These are phyloP conservation scores for Tagetes patula DNA, from an alignment of 129 eudicot genomes.

Conservation along the genomic window DNA sequence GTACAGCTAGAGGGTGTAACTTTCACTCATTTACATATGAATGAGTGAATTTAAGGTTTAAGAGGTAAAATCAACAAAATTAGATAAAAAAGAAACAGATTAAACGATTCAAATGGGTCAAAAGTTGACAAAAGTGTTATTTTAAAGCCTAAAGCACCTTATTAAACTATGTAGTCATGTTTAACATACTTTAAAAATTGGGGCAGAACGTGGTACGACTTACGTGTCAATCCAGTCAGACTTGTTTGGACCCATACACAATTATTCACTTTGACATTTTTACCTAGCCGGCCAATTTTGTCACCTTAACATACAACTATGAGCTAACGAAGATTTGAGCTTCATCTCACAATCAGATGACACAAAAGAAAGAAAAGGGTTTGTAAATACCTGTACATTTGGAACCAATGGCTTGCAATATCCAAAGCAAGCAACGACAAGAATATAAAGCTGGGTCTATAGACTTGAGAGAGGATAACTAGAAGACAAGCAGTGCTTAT, in stretches of 20 bases:
- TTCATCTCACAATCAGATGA: too few relatives aligned
- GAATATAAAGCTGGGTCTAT: conserved; percentile 90
- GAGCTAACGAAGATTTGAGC: neutral
- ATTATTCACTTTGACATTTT: too few relatives aligned
- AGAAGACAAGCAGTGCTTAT: conserved; percentile 94
- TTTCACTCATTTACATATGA: neutral
- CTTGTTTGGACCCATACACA: neutral
- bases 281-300: neutral
- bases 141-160: conserved; percentile 5
- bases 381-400: conserved; percentile 82
- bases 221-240: neutral
- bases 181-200: neutral
- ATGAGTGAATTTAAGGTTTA: neutral
- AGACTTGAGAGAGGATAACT: conserved; percentile 89
- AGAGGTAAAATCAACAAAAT: neutral
- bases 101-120: neutral
- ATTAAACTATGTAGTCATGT: neutral
- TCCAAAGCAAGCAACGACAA: conserved; percentile 92
- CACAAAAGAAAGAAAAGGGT: neutral
- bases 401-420: conserved; percentile 96
- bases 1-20: neutral
- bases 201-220: neutral
- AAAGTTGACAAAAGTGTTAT: neutral
- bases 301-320: neutral
- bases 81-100: neutral